Base-by-base conservation (phyloP, 257 asterid genomes). In the Fraxinus americana region DNA sequence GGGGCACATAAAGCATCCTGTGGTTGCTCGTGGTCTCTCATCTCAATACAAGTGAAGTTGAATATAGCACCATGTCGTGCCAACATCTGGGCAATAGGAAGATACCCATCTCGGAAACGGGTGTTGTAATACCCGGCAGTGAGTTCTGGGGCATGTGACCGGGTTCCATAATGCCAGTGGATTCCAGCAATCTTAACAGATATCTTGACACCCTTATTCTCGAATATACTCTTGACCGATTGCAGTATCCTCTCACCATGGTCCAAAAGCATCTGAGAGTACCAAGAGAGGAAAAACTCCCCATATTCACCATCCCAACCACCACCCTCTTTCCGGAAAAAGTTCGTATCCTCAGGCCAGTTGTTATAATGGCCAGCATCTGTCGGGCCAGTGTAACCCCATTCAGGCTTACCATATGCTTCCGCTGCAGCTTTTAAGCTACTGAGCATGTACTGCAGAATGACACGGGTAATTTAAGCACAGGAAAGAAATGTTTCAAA, bases 101-200 rank as follows among this genome's bases (percentile, higher is more conserved):
- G 91, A 86, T 95, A 95, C 16, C 98, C 99, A 30, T 93, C 97
- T 0, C 89, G 89, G 73, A 72, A 79, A 11, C 98, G 89, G 61
- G 98, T 91, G 91, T 95, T 95, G 86, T 95, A 93, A 85, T 95
- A 95, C 12, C 98, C 97, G 0, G 98, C 99, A 0, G 98, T 95
- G 70, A 95, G 97, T 86, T 95, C 99, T 0, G 99, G 97, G 84
- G 99, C 97, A n/a, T 96, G 98, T 13, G 99, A 93, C 3, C 98
- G 89, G 39, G 97, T 73, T 2, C 99, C 99, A 0, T 96, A 96
- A 57, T 96, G 99, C 97, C 98, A 93, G 85, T 96, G 99, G 79
- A 96, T 96, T 2, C 98, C 99, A 0, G 99, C 98, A 0, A 96
- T 41, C 81, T 96, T 91, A 39, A 93, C 97, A 0, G 99, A 93